Conservation (phyloP, 805 yeast species). For the Lachancea dasiensis region DNA sequence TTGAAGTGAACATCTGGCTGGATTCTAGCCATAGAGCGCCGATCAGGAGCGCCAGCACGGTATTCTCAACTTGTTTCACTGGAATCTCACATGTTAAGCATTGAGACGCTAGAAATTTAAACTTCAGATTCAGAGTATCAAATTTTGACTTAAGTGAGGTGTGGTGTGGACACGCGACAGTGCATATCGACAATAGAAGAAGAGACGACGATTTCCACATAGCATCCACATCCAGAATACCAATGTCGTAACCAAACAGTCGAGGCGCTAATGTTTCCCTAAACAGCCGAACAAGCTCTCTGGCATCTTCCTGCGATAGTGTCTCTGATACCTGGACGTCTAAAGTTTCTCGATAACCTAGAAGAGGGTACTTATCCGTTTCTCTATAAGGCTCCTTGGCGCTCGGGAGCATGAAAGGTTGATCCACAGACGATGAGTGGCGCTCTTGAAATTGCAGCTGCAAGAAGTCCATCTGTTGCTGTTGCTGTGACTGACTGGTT, state of each 20-base stretch:
- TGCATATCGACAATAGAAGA: conserved; percentile 52
- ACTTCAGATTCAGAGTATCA: conserved; percentile 27
- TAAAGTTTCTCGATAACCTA: not conserved
- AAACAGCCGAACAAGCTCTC: conserved; percentile 46
- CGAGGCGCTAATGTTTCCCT: conserved; percentile 54
- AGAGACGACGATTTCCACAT: conserved; percentile 54
- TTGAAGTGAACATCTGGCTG: conserved; percentile 57
- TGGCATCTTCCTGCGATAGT: conserved; percentile 33
- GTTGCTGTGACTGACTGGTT: conserved; percentile 19
- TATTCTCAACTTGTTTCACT: conserved; percentile 45
- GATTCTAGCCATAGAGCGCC: conserved; percentile 67
- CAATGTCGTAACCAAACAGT: conserved; percentile 57
- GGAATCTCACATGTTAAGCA: conserved; percentile 28
- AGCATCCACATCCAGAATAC: conserved; percentile 41
- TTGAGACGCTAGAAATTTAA: conserved; percentile 31
- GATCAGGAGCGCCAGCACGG: conserved; percentile 55
- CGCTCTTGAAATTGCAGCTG: conserved; percentile 11
- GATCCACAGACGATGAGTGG: not conserved
- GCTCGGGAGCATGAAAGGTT: not conserved
- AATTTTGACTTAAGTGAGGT: conserved; percentile 26
- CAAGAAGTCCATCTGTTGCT: conserved; percentile 14
- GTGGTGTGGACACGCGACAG: conserved; percentile 59
- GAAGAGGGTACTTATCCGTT: not conserved
- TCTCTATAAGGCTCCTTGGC: not conserved
- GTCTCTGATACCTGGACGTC: not conserved